Base-by-base conservation (phyloP, 139 green algal species). In the Medakamo hakoo region DNA sequence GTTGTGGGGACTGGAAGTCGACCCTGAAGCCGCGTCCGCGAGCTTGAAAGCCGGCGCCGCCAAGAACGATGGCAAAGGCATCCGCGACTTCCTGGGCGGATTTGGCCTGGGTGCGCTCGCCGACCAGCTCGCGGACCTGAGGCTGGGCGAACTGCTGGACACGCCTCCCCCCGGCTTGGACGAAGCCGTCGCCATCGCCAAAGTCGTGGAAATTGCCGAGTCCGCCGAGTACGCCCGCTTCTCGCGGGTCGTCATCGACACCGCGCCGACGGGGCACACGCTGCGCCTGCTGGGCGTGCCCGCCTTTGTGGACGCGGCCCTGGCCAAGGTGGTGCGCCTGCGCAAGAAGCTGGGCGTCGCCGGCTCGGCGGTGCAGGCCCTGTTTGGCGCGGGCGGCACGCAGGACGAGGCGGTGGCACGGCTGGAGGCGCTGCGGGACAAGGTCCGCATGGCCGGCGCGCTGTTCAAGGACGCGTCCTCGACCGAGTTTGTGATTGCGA, bases 401-500 rank as follows among this genome's bases (percentile, higher is more conserved):
- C 76, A 90, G 68, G 84, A 89, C 25, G 82, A 82, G 40, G 75
- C 75, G 2, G 80, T 92, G 29, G 71, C 70, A 3, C 86, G 88
- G 74, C 75, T 94, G 64, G 79, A 91, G 76, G 29, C 62, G 52
- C 63, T 84, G 16, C 68, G 71, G 68, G 66, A 60, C 48, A 16
- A 22, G 48, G 60, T 94, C 20, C 56, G 68, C 0, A 58, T 85
- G 69, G 88, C 96, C 20, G 74, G 84, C 65, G 57, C 78, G 9
- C 83, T 98, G 31, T 97, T 98, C 78, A 67, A 82, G 1, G 78
- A 97, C 76, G 70, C 80, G 58, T 32, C 86, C 57, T 59, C 72
- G n/a, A 97, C 86, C 1, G 93, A 99, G 72, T 98, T 99, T 70
- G 80, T 98, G 63, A 96, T 97, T 52, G 93, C 90, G 30, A 96